Evolutionary conservation across 1,284 basidiomycete genomes (phyloP), one percentile per base, ranked within the genome.

Genomic region (Naganishia liquefaciens): DNA sequence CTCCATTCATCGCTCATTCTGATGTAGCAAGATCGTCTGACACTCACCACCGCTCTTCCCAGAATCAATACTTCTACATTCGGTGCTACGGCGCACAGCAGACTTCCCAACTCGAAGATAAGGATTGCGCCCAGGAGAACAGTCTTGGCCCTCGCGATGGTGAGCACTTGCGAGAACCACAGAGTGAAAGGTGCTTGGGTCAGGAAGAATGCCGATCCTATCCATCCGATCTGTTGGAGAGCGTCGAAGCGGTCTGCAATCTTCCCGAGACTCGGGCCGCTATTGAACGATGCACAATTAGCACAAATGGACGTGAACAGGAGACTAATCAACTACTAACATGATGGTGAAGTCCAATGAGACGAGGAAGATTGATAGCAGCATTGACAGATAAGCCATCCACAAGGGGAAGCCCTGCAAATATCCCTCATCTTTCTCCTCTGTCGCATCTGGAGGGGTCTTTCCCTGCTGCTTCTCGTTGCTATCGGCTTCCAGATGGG

Each of bases 41-140:
- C n/a, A 52, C 60, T 52, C 63, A 4, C 77, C 73, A 15, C 75
- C 70, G 82, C 82, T 47, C 84, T 76, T 0, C 81, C 82, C 51
- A 83, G 77, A 68, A 85, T 84, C 52, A 84, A 70, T 42, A 81
- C 70, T 37, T 69, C 63, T 68, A 77, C 75, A 37, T 62, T 66
- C 30, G 72, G 78, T 0, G 83, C 76, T 15, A 82, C 79, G n/a
- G 79, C 84, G 65, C 83, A 84, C 25, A 85, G 70, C 33, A 83
- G 74, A 10, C 78, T 80, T 13, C 84, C 83, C 37, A 80, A 62
- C 63, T 81, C 81, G 65, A 82, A 82, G 62, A 78, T 74, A 66
- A 79, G 69, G 61, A 84, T 78, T 46, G 82, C 76, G 21, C 69
- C 69, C 39, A 83, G 74, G 66, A 81, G 81, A 33, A 82, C 73